Base-by-base conservation (phyloP, 1,284 basidiomycete genomes). In the Agroathelia rolfsii region DNA sequence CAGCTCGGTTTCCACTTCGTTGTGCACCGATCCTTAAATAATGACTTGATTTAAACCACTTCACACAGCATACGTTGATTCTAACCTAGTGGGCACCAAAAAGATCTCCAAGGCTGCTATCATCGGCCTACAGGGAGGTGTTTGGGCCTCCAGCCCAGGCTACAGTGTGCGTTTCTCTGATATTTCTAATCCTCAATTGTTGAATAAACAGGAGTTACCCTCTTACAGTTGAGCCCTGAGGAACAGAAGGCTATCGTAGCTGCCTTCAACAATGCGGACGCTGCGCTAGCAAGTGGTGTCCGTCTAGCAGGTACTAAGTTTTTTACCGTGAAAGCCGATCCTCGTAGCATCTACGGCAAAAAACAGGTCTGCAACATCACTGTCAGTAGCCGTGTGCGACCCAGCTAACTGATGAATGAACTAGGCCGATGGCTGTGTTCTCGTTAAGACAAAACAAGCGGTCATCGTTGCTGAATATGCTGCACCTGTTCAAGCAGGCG, bases 401-500 rank as follows among this genome's bases (percentile, higher is more conserved):
- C n/a, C n/a, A n/a, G n/a, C n/a, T n/a, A n/a, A n/a, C n/a, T n/a
- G n/a, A n/a, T n/a, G n/a, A n/a, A n/a, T n/a, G 15, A 13, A 13
- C 26, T 35, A 94, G 89, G 72, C 69, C 17, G 76, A 88, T 53
- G 94, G 93, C 2, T 71, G 71, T 37, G 62, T 90, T 40, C 52
- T 93, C 41, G 81, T 89, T 38, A 88, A 89, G 68, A 96, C 92
- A 16, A 84, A 72, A 46, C 86, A 90, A 52, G 89, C 88, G 3
- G 67, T 95, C 41, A 68, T 97, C 37, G 76, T 97, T 15, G 72
- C 78, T 9, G 77, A 81, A 48, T 96, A 96, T 60, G 43, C 47
- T 1, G 64, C 71, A 16, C 88, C 88, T 0, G 51, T 60, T 16
- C 82, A 85, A 51, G 82, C 81, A 2, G 52, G 64, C 24, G 89